These are phyloP conservation scores for Leucosporidium yakuticum DNA, from an alignment of 768 basidiomycete species.

Conservation along the genomic window DNA sequence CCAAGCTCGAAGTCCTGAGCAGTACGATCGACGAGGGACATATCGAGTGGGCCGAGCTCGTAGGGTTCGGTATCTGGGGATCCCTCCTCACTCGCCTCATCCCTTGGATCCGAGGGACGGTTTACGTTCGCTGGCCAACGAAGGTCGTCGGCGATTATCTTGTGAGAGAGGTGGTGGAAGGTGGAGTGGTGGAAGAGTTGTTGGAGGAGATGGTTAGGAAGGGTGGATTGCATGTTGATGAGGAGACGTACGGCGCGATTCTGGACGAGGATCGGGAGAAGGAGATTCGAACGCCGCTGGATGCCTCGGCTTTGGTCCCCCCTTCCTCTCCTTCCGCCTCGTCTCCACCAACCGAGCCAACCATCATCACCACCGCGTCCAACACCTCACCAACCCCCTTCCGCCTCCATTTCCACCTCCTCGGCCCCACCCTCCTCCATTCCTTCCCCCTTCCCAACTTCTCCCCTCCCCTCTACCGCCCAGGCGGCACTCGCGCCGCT, in stretches of 20 bases:
- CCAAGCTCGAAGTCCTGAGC: neutral
- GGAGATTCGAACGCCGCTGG: neutral
- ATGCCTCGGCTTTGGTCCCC: neutral
- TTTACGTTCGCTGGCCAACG: neutral
- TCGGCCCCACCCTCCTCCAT: constrained; percentile 2
- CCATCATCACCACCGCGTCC: neutral
- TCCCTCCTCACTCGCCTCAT: neutral
- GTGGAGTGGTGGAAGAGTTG: neutral
- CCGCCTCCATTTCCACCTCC: constrained; percentile 1
- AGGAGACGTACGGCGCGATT: neutral
- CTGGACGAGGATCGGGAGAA: neutral
- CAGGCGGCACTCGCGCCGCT: neutral
- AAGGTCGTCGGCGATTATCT: neutral
- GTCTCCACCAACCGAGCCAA: neutral
- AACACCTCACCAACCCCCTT: neutral
- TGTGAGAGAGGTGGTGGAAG: neutral
- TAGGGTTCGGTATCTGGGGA: neutral
- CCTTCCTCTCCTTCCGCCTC: neutral
- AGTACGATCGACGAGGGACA: neutral
- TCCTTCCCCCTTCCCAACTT: constrained; percentile 4
- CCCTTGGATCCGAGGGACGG: neutral
- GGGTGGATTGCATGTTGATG: neutral
- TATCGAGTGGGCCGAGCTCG: neutral
- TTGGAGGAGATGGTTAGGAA: neutral
- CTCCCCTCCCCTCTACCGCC: neutral